These are phyloP conservation scores for Euphorbia lathyris DNA, from an alignment of 345 rosid genomes.

Conservation along the genomic window DNA sequence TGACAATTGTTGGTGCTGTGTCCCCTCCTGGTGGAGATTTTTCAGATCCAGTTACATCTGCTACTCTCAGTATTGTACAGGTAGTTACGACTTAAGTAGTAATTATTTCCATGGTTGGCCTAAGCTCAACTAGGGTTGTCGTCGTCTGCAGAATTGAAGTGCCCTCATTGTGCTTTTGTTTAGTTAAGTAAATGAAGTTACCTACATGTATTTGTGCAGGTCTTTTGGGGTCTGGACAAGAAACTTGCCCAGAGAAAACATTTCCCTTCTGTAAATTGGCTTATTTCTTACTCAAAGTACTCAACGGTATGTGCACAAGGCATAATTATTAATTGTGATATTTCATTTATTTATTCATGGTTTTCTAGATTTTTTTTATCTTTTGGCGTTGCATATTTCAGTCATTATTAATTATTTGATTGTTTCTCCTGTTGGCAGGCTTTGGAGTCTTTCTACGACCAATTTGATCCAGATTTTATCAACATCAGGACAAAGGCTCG, in stretches of 20 bases:
- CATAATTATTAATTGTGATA: not conserved
- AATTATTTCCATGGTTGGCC: not conserved
- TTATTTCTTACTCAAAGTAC: conserved; percentile 97
- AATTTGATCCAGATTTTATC: conserved; percentile 95
- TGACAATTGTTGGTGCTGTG: conserved; percentile 98
- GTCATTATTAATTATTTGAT: conserved; percentile 1
- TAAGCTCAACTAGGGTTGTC: not conserved
- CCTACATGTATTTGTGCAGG: conserved; percentile 44
- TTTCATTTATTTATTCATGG: not conserved
- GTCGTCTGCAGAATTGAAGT: not conserved
- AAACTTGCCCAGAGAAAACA: conserved; percentile 99
- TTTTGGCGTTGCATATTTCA: not conserved
- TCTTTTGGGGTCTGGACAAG: conserved; percentile 99
- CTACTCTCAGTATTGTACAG: conserved; percentile 99
- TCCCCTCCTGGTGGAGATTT: conserved; percentile 99
- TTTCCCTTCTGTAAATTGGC: conserved; percentile 99
- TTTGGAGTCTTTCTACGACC: conserved; percentile 92
- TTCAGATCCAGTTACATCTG: conserved; percentile 99
- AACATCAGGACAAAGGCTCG: conserved; percentile 98
- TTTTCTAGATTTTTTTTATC: not conserved
- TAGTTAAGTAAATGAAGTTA: not conserved
- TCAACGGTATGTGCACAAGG: conserved; percentile 56
- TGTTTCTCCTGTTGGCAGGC: conserved; percentile 52
- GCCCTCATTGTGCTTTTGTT: not conserved
- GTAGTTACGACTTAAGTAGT: conserved; percentile 32